A percentile compares a stretch with the other conserved stretches of the same genome.
These are phyloP conservation scores for Musa troglodytarum DNA, from an alignment of 176 grass and related monocot species.

Conservation along the genomic window DNA sequence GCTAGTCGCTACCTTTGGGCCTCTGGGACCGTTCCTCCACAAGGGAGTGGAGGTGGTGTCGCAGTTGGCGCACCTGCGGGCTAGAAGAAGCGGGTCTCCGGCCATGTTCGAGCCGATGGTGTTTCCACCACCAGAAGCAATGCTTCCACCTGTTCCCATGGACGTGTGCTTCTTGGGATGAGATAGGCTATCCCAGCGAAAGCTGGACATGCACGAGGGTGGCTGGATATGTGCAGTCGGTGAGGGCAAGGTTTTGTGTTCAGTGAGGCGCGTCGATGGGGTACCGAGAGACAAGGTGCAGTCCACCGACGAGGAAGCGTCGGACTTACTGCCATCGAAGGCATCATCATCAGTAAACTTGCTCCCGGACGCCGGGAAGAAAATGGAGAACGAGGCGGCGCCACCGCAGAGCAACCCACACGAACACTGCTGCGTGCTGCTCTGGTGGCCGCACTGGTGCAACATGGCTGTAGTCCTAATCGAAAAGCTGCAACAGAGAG, in stretches of 20 bases:
- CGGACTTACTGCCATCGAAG: slow-evolving; percentile 25
- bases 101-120: slow-evolving; percentile 3
- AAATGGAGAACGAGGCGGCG: slow-evolving; percentile 35
- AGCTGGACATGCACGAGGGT: slow-evolving; percentile 7
- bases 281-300: slow-evolving; percentile 94
- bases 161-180: background rate
- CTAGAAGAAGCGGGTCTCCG: slow-evolving; percentile 16
- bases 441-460: slow-evolving; percentile 28
- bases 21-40: slow-evolving; percentile 86
- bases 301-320: slow-evolving; percentile 40
- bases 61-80: slow-evolving; percentile 85
- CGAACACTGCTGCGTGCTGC: slow-evolving; percentile 26
- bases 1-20: slow-evolving; percentile 60
- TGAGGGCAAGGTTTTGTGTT: slow-evolving; percentile 11
- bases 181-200: slow-evolving; percentile 43
- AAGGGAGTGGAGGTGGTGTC: slow-evolving; percentile 86
- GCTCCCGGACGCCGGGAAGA: slow-evolving; percentile 5
- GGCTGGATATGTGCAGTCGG: background rate
- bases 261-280: slow-evolving; percentile 75
- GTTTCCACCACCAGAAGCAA: slow-evolving; percentile 3
- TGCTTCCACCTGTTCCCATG: slow-evolving; percentile 10
- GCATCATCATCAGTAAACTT: slow-evolving; percentile 3
- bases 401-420: slow-evolving; percentile 51
- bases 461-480: slow-evolving; percentile 26
- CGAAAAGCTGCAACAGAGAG: background rate